A percentile compares a stretch with the other conserved stretches of the same genome.
Conservation (phyloP, 768 basidiomycete genomes). For the Lentinus tigrinus region DNA sequence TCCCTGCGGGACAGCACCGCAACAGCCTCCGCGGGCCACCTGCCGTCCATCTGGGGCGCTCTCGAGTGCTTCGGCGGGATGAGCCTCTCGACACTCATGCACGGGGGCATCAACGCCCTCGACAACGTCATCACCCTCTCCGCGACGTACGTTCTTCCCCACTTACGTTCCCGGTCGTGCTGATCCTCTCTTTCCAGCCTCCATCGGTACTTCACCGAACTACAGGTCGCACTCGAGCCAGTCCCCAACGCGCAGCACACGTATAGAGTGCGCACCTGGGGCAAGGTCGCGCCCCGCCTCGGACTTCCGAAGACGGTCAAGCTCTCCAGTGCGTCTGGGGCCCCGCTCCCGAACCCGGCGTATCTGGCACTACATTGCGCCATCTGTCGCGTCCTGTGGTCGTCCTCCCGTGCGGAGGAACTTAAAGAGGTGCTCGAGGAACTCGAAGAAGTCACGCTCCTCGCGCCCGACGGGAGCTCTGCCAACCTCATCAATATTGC, state of each 20-base stretch:
- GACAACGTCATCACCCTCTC: slow-evolving; percentile 18
- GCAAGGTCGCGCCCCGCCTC: slow-evolving; percentile 14
- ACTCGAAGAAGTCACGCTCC: slow-evolving; percentile 14
- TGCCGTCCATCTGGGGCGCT: slow-evolving; percentile 12
- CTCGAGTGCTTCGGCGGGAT: slow-evolving; percentile 14
- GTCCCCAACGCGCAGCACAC: slow-evolving; percentile 7
- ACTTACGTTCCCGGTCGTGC: not conserved
- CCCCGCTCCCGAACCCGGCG: slow-evolving; percentile 4
- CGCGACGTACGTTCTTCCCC: slow-evolving; percentile 7
- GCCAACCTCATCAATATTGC: slow-evolving; percentile 17
- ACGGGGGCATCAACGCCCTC: slow-evolving; percentile 16
- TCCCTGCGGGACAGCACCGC: slow-evolving; percentile 11
- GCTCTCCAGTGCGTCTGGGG: not conserved
- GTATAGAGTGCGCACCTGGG: slow-evolving; percentile 14
- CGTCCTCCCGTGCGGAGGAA: slow-evolving; percentile 12
- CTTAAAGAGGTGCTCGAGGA: slow-evolving; percentile 17
- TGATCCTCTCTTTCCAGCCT: not conserved
- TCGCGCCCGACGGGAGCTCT: slow-evolving; percentile 13
- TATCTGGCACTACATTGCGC: slow-evolving; percentile 17
- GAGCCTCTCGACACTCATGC: slow-evolving; percentile 12
- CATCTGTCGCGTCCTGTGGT: slow-evolving; percentile 13
- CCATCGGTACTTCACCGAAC: slow-evolving; percentile 15
- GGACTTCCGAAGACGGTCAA: slow-evolving; percentile 14
- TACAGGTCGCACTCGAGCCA: slow-evolving; percentile 13
- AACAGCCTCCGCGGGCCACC: slow-evolving; percentile 4